A percentile compares a stretch with the other conserved stretches of the same genome.
phyloP scores from a whole-genome alignment of 2,329 filamentous ascomycete species.

The Emergomyces pasteurianus region DNA sequence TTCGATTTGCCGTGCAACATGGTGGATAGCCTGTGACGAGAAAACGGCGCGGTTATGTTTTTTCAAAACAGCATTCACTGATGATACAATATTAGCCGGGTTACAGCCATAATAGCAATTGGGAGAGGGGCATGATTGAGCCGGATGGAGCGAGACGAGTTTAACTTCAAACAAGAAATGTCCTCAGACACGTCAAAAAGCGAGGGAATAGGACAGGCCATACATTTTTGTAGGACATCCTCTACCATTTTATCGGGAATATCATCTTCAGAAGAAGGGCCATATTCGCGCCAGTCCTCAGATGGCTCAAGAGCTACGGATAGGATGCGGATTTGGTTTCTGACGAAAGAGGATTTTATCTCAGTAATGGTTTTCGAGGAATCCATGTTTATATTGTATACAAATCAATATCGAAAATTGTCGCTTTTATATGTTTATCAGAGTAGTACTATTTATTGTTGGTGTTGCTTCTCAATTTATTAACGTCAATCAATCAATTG shows the following conservation, averaged over 20 bases:
- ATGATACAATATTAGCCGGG: not conserved
- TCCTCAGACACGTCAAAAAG: not conserved
- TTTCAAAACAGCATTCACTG: constrained; percentile 41
- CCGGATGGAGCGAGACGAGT: not conserved
- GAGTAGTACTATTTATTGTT: not conserved
- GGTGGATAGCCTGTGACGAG: constrained; percentile 42
- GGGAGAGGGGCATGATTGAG: too few relatives aligned
- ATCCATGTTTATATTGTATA: constrained; percentile 20
- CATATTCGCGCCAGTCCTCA: constrained; percentile 35
- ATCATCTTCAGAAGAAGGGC: constrained; percentile 24
- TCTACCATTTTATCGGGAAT: constrained; percentile 38
- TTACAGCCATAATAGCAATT: too few relatives aligned
- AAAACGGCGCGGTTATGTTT: constrained; percentile 44
- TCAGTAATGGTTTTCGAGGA: constrained; percentile 36
- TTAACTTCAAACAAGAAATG: not conserved
- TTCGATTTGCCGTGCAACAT: constrained; percentile 45
- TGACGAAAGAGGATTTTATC: constrained; percentile 40
- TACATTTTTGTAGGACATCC: constrained; percentile 42
- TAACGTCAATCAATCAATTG: too few relatives aligned
- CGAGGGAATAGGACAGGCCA: not conserved
- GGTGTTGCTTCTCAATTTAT: not conserved
- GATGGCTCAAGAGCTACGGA: constrained; percentile 37
- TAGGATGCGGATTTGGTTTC: constrained; percentile 40
- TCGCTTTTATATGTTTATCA: not conserved
- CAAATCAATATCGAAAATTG: not conserved